Conservation (phyloP, 176 grass and related monocot genomes). For the Musa troglodytarum region DNA sequence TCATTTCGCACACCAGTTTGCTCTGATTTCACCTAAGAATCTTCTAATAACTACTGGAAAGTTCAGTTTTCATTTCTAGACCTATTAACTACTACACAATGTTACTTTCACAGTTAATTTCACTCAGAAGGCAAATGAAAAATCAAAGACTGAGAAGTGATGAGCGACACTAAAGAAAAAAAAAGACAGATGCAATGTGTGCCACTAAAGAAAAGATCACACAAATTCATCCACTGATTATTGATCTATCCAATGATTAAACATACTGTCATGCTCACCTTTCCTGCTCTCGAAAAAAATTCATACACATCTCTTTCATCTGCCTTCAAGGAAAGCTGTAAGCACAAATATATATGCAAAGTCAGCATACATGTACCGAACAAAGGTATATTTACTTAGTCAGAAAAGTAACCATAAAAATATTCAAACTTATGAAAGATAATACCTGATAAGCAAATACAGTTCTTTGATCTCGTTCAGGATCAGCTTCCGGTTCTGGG, state of each 20-base stretch:
- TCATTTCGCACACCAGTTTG: too few relatives aligned
- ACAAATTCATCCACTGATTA: neutral
- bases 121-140: neutral
- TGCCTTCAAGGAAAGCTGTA: slow-evolving; percentile 79
- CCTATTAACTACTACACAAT: neutral
- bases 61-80: neutral
- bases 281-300: slow-evolving; percentile 96
- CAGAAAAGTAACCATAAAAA: neutral
- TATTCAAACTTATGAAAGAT: neutral
- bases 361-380: neutral
- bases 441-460: slow-evolving; percentile 84
- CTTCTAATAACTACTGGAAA: neutral
- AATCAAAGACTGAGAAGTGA: too few relatives aligned
- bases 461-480: slow-evolving; percentile 98
- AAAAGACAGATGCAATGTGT: neutral
- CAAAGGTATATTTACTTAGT: neutral
- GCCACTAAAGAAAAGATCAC: neutral
- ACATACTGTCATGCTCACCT: slow-evolving; percentile 31
- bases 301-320: slow-evolving; percentile 98
- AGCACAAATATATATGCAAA: slow-evolving; percentile 3
- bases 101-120: neutral
- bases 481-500: slow-evolving; percentile 73
- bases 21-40: too few relatives aligned
- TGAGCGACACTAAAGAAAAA: neutral
- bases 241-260: neutral